A percentile compares a stretch with the other conserved stretches of the same genome.
Evolutionary conservation across 805 yeast genomes (phyloP).

Genomic region (Saturnispora dispora): DNA sequence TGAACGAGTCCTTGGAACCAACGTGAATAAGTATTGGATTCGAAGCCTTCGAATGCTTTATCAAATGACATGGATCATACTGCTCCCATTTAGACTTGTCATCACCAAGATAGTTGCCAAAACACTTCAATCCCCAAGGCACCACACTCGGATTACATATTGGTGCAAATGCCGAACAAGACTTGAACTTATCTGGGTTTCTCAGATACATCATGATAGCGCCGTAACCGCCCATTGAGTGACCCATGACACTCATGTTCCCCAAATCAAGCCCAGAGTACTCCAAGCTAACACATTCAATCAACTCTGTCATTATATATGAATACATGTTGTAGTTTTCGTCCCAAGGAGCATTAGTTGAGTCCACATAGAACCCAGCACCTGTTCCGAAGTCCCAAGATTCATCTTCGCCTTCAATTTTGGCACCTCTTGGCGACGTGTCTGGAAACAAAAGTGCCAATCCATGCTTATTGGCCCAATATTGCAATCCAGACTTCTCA

Average conservation of each 20-base stretch:
- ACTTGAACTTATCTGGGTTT: slow-evolving; percentile 63
- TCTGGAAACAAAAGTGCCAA: slow-evolving; percentile 91
- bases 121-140: slow-evolving; percentile 87
- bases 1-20: slow-evolving; percentile 72
- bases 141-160: slow-evolving; percentile 68
- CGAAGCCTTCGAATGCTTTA: slow-evolving; percentile 43
- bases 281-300: slow-evolving; percentile 36
- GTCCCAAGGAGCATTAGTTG: slow-evolving; percentile 64
- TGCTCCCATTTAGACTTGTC: slow-evolving; percentile 54
- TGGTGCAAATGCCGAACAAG: slow-evolving; percentile 88
- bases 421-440: slow-evolving; percentile 88
- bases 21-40: slow-evolving; percentile 64
- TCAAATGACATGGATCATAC: slow-evolving; percentile 79
- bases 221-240: slow-evolving; percentile 98
- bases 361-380: slow-evolving; percentile 90
- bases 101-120: slow-evolving; percentile 65
- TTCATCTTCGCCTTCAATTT: slow-evolving; percentile 56
- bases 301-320: slow-evolving; percentile 70
- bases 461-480: slow-evolving; percentile 70
- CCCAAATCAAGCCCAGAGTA: slow-evolving; percentile 42
- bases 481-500: slow-evolving; percentile 85
- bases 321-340: slow-evolving; percentile 78
- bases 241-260: slow-evolving; percentile 78
- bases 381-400: slow-evolving; percentile 89
- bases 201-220: slow-evolving; percentile 61